These are phyloP conservation scores for Venturia carpophila DNA, from an alignment of 2,329 filamentous ascomycete genomes.

Conservation along the genomic window DNA sequence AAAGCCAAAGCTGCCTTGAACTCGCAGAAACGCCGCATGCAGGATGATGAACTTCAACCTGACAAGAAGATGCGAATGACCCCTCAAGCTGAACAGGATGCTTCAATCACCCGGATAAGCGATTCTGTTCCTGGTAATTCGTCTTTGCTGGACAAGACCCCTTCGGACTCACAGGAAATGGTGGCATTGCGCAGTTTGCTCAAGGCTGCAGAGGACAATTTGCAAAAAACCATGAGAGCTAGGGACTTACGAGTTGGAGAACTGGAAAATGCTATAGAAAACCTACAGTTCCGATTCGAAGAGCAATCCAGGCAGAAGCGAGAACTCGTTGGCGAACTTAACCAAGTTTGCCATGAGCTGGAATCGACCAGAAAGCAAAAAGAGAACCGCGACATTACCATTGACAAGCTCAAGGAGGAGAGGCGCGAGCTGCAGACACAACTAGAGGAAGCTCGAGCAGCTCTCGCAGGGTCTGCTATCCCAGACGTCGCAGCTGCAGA, in stretches of 20 bases:
- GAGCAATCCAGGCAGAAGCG: constrained; percentile 12
- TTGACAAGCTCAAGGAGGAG: constrained; percentile 16
- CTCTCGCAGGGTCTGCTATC: constrained; percentile 9
- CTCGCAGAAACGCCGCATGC: constrained; percentile 7
- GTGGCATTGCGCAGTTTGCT: constrained; percentile 9
- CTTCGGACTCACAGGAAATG: constrained; percentile 8
- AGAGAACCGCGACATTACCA: background rate
- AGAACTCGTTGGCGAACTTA: constrained; percentile 3
- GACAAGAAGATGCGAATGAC: constrained; percentile 17
- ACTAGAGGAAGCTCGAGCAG: constrained; percentile 5
- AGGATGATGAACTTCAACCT: constrained; percentile 10
- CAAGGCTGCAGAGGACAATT: constrained; percentile 10
- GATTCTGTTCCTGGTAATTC: constrained; percentile 5
- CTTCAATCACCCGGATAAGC: constrained; percentile 14
- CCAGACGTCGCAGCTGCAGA: constrained; percentile 17
- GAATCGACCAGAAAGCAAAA: background rate
- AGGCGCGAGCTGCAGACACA: constrained; percentile 8
- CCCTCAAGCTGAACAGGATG: constrained; percentile 15
- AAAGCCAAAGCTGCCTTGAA: constrained; percentile 14
- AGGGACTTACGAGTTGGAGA: background rate
- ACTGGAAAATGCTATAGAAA: constrained; percentile 1
- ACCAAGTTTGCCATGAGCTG: background rate
- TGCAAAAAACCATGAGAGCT: background rate
- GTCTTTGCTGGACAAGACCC: constrained; percentile 10
- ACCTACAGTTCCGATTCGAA: constrained; percentile 16